Base-by-base conservation (phyloP, 2,329 filamentous ascomycete genomes). In the Nemania sp. region DNA sequence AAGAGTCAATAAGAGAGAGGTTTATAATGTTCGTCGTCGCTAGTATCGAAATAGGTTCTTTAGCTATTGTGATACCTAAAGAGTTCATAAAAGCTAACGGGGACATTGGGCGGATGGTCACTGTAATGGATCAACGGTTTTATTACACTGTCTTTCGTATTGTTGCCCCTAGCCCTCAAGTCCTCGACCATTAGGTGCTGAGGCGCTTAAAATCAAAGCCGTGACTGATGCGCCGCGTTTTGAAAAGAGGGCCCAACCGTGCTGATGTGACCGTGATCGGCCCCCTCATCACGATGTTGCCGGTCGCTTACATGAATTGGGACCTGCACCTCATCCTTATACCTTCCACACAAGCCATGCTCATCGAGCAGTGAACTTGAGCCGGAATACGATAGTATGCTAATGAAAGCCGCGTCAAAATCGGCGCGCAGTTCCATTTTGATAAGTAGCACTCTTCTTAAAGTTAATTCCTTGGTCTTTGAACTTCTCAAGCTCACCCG, bases 151-250 rank as follows among this genome's bases (percentile, higher is more conserved):
- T 81, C 83, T 0, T 87, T 87, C 73, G 79, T 87, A 7, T 75
- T 85, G 29, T 74, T 87, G 0, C 84, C n/a, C n/a, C n/a, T n/a
- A n/a, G n/a, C n/a, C n/a, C n/a, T n/a, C n/a, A n/a, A n/a, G n/a
- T n/a, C n/a, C n/a, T n/a, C n/a, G n/a, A n/a, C n/a, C n/a, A n/a
- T 85, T 6, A 18, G 78, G 79, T 1, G 67, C 77, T 0, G 85
- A 87, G 67, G 82, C 87, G n/a, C 77, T 78, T 40, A 85, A 86
- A 68, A 85, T 87, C 42, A 83, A 87, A 62, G 81, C 76, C 21
- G 81, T 87, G 1, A n/a, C 87, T 67, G 67, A 84, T 86, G 66
- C 68, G 81, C 71, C 6, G 3, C 6, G 4, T 0, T n/a, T n/a
- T 11, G 17, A n/a, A 50, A 9, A 18, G 47, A 7, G 10, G 12